These are phyloP conservation scores for Mortierella sp. DNA, from an alignment of 371 early-diverging fungal species.

Conservation along the genomic window DNA sequence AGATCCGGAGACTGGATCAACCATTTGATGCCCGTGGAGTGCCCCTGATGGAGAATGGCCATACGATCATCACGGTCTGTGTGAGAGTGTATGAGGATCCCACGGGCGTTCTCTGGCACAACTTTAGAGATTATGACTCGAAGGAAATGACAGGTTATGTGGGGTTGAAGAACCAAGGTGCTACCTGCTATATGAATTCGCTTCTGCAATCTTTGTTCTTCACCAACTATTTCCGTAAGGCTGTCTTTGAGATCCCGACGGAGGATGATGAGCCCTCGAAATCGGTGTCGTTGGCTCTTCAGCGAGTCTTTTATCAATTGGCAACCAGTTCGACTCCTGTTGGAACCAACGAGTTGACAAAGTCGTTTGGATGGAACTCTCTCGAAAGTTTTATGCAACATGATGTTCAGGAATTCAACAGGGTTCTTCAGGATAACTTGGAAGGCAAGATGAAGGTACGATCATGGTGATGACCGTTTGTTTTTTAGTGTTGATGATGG, in stretches of 20 bases:
- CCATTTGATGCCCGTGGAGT: slow-evolving; percentile 58
- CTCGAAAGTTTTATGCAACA: slow-evolving; percentile 94
- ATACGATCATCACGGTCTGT: slow-evolving; percentile 72
- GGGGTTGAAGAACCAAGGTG: slow-evolving; percentile 98
- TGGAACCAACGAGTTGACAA: slow-evolving; percentile 90
- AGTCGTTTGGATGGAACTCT: slow-evolving; percentile 96
- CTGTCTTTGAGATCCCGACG: slow-evolving; percentile 90
- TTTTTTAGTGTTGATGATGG: not conserved
- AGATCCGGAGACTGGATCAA: slow-evolving; percentile 59
- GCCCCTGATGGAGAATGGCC: slow-evolving; percentile 72
- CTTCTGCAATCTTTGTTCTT: slow-evolving; percentile 96
- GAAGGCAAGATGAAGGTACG: slow-evolving; percentile 90
- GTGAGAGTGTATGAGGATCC: slow-evolving; percentile 85
- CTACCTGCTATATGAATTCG: slow-evolving; percentile 99
- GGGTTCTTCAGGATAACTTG: slow-evolving; percentile 93
- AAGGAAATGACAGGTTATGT: slow-evolving; percentile 90
- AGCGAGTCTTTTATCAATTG: slow-evolving; percentile 91
- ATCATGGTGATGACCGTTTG: not conserved
- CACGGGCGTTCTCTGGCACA: slow-evolving; percentile 93
- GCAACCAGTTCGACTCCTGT: slow-evolving; percentile 75
- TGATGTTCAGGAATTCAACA: slow-evolving; percentile 96
- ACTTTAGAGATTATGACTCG: slow-evolving; percentile 84
- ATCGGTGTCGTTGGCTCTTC: slow-evolving; percentile 87
- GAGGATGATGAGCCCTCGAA: slow-evolving; percentile 84
- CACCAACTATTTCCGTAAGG: slow-evolving; percentile 93